Evolutionary conservation across 306 rosid genomes (phyloP).

Genomic region (Carpinus viminea): DNA sequence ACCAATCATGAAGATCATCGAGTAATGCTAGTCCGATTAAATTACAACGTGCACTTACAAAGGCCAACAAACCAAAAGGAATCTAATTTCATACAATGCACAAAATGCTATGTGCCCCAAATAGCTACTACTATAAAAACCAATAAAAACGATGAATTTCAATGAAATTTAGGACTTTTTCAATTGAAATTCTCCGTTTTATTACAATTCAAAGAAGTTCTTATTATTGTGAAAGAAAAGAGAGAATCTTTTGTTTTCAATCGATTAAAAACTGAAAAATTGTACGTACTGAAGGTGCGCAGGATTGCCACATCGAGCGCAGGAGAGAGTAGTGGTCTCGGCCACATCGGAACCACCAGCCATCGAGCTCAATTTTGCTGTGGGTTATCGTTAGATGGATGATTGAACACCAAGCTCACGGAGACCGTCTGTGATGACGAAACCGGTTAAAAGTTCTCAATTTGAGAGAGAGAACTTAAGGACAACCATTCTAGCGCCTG

Average conservation of each 20-base stretch:
- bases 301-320: constrained; percentile 73
- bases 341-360: constrained; percentile 53
- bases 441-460: neutral
- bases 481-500: neutral
- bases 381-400: neutral
- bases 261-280: neutral
- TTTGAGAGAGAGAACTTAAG: neutral
- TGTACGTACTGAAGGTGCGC: constrained; percentile 77
- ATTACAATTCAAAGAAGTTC: neutral
- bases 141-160: neutral
- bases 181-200: neutral
- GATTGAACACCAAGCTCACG: neutral
- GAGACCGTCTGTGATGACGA: neutral
- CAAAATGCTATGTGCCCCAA: neutral
- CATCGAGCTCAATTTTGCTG: constrained; percentile 36
- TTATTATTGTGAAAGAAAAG: neutral
- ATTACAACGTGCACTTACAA: neutral
- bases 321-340: constrained; percentile 47
- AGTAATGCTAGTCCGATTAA: neutral
- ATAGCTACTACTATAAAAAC: neutral
- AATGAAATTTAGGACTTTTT: neutral
- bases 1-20: neutral
- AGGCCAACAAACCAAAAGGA: neutral
- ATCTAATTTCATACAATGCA: too few species aligned
- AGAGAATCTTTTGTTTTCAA: too few species aligned